Evolutionary conservation across 164 flowering plant species (phyloP).

Genomic region (Annona cherimola): DNA sequence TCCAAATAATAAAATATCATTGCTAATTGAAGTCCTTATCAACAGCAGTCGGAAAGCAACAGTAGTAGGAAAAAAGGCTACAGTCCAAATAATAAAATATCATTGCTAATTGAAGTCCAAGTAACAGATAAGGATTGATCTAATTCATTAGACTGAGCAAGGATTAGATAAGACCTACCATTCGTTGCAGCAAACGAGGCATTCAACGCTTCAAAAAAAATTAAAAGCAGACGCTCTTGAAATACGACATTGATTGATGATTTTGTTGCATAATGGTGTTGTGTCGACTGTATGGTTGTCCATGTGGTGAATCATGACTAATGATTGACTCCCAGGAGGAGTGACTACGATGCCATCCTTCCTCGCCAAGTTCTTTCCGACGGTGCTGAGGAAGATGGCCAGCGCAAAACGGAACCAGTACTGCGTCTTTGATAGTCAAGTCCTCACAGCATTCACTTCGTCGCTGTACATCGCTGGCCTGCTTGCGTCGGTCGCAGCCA

Average conservation of each 20-base stretch:
- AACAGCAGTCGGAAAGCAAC: too few relatives aligned
- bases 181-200: neutral
- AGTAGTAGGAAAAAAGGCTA: too few relatives aligned
- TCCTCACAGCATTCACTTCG: slow-evolving; percentile 63
- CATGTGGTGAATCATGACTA: too few relatives aligned
- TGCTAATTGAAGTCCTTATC: too few relatives aligned
- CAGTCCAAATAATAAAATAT: too few relatives aligned
- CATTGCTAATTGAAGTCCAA: too few relatives aligned
- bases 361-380: slow-evolving; percentile 56
- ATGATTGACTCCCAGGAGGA: slow-evolving; percentile 42
- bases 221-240: neutral
- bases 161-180: neutral
- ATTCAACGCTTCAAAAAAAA: neutral
- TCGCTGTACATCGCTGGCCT: slow-evolving; percentile 71
- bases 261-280: neutral
- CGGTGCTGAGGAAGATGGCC: slow-evolving; percentile 30
- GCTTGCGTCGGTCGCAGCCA: slow-evolving; percentile 40
- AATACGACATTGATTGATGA: neutral
- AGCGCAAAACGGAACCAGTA: slow-evolving; percentile 39
- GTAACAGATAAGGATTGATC: too few relatives aligned
- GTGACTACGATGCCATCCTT: slow-evolving; percentile 71
- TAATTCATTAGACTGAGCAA: neutral
- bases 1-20: too few relatives aligned
- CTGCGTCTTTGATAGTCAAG: slow-evolving; percentile 50
- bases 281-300: neutral